Evolutionary conservation across 2,329 filamentous ascomycete species (phyloP), one percentile per base, ranked within the genome.

Genomic region (Diaporthe citrichinensis): DNA sequence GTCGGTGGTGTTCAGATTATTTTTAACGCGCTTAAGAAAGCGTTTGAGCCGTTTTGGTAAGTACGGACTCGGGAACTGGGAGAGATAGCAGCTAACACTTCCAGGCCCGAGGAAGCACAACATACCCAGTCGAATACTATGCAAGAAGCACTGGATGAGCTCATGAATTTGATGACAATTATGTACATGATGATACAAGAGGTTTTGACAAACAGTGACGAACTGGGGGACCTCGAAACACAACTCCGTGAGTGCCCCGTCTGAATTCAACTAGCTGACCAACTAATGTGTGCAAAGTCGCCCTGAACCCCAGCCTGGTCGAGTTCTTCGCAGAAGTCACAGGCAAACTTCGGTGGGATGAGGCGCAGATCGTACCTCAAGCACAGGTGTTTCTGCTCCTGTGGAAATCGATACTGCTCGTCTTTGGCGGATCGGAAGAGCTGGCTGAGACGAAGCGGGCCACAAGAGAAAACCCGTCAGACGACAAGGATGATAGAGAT

Each of bases 371-470:
- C 77, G 88, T 88, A 82, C 93, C 88, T 73, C 90, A 94, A 76
- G 91, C 91, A 78, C 88, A 93, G 88, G 86, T 94, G 55, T 92
- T 98, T 72, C 87, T 98, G 10, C 87, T 98, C 2, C 91, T 97
- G 67, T 98, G 97, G 96, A 99, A 99, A 85, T 93, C 94, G 0
- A 91, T 98, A 12, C 87, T 98, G 23, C 89, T 98, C 3, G 90
- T 94, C 1, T 97, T 98, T 82, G 97, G 97, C 36, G 94, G 95
- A 55, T 92, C 92, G 51, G 84, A 91, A 72, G 92, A 95, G 78
- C 89, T 98, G 25, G 90, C 92, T 41, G 88, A 91, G 74, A 90
- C 95, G 46, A 98, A 98, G 83, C 87, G 88, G 77, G 92, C 91
- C 3, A 92, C 96, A 44, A 89, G 89, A 71, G 92, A 95, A 78